phyloP scores from a whole-genome alignment of 495 filamentous ascomycete genomes.

The Hypoxylon fragiforme region DNA sequence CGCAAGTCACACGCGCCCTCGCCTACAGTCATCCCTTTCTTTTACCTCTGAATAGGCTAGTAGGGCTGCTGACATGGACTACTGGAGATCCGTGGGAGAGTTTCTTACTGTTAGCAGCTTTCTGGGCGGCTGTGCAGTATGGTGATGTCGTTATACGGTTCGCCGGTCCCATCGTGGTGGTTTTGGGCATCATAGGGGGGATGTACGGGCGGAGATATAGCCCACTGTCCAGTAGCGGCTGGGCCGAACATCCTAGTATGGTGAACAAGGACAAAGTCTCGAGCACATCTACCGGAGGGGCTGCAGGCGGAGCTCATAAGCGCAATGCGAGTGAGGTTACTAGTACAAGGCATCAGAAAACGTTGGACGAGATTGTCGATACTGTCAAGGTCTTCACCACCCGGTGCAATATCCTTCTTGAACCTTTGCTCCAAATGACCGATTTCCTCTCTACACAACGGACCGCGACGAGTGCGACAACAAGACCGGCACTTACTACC shows the following conservation, averaged over 20 bases:
- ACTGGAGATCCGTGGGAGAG: conserved; percentile 93
- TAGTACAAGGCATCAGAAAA: conserved; percentile 71
- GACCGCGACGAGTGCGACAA: conserved; percentile 89
- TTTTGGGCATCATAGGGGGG: conserved; percentile 76
- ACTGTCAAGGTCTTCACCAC: conserved; percentile 84
- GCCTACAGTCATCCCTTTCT: conserved; percentile 95
- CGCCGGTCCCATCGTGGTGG: conserved; percentile 81
- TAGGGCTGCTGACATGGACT: conserved; percentile 89
- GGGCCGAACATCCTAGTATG: conserved; percentile 52
- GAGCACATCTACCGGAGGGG: conserved; percentile 43
- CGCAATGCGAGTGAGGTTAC: conserved; percentile 60
- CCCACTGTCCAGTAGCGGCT: conserved; percentile 82
- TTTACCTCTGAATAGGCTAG: conserved; percentile 78
- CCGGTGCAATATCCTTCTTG: conserved; percentile 87
- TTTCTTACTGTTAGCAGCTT: conserved; percentile 81
- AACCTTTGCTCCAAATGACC: conserved; percentile 83
- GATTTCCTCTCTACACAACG: conserved; percentile 92
- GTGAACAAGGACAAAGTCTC: conserved; percentile 48
- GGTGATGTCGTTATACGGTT: conserved; percentile 77
- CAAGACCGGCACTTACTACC: conserved; percentile 84
- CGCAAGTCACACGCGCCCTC: conserved; percentile 86
- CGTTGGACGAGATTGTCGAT: conserved; percentile 95
- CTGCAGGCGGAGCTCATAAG: conserved; percentile 50
- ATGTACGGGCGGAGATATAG: conserved; percentile 94
- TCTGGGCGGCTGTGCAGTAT: conserved; percentile 86